A percentile compares a stretch with the other conserved stretches of the same genome.
Evolutionary conservation across 1,284 basidiomycete species (phyloP).

Genomic region (Ceratobasidium sp.): DNA sequence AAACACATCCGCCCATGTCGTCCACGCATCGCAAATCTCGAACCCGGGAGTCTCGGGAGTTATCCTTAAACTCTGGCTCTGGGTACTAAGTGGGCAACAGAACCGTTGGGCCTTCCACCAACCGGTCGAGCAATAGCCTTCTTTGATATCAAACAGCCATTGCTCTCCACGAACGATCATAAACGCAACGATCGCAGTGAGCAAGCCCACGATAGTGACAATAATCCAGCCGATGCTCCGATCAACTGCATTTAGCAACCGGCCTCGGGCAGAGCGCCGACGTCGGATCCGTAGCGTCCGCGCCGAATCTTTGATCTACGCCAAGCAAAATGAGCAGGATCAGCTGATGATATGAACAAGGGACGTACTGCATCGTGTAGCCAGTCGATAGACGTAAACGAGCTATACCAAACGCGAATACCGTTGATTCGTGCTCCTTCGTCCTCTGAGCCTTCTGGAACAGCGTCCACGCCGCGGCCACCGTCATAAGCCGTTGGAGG

Average conservation of each 20-base stretch:
- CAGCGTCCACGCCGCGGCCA: conserved; percentile 54
- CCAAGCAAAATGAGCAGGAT: conserved; percentile 15
- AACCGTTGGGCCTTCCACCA: conserved; percentile 95
- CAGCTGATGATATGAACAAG: conserved; percentile 12
- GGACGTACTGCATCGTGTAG: conserved; percentile 78
- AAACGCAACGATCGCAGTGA: conserved; percentile 89
- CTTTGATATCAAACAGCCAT: conserved; percentile 98
- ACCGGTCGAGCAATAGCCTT: conserved; percentile 66
- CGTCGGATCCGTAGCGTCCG: conserved; percentile 78
- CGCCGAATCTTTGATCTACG: conserved; percentile 84
- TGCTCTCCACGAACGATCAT: conserved; percentile 89
- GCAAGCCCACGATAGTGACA: conserved; percentile 86
- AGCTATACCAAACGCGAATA: conserved; percentile 92
- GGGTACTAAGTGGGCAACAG: conserved; percentile 90
- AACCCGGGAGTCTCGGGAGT: conserved; percentile 54
- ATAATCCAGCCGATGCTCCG: conserved; percentile 91
- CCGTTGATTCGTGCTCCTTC: conserved; percentile 82
- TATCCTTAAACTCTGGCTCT: conserved; percentile 32
- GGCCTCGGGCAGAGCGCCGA: conserved; percentile 77
- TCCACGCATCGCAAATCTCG: conserved; percentile 74
- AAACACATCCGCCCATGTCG: conserved; percentile 73
- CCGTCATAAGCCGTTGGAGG: conserved; percentile 82
- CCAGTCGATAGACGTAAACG: conserved; percentile 89
- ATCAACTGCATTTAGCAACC: conserved; percentile 79
- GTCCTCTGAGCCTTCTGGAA: conserved; percentile 60